Conservation (phyloP, 1,284 basidiomycete species). For the Ceratobasidium sp. region DNA sequence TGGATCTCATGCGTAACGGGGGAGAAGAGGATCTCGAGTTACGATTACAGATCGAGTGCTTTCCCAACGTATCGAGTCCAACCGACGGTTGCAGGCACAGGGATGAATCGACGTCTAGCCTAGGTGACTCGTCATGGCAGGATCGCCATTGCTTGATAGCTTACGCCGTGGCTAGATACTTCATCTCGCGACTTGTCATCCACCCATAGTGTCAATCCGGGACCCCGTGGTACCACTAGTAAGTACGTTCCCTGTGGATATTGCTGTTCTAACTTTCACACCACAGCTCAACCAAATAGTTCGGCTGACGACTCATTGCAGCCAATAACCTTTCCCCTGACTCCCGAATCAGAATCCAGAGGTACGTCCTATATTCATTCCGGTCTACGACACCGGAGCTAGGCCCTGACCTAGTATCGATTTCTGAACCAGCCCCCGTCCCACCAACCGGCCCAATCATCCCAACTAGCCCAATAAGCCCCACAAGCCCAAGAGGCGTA, state of each 20-base stretch:
- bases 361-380: neutral
- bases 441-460: neutral
- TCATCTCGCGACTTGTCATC: too few relatives aligned
- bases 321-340: neutral
- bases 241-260: neutral
- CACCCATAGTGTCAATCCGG: neutral
- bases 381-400: neutral
- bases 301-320: neutral
- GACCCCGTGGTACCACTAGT: neutral
- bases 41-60: slow-evolving; percentile 13
- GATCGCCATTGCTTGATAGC: too few relatives aligned
- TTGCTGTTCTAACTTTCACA: neutral
- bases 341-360: neutral
- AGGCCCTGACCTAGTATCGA: neutral
- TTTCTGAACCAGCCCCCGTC: neutral
- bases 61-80: neutral
- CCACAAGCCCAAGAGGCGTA: neutral
- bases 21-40: slow-evolving; percentile 1
- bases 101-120: neutral
- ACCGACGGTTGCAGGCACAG: neutral
- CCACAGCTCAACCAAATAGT: neutral
- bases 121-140: neutral
- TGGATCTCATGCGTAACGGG: neutral
- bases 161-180: neutral
- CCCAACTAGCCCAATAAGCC: neutral